Percentiles rank a stretch among this genome's conserved stretches.
Evolutionary conservation across 2,329 filamentous ascomycete genomes (phyloP).

Genomic region (Pestalotiopsis sp.): DNA sequence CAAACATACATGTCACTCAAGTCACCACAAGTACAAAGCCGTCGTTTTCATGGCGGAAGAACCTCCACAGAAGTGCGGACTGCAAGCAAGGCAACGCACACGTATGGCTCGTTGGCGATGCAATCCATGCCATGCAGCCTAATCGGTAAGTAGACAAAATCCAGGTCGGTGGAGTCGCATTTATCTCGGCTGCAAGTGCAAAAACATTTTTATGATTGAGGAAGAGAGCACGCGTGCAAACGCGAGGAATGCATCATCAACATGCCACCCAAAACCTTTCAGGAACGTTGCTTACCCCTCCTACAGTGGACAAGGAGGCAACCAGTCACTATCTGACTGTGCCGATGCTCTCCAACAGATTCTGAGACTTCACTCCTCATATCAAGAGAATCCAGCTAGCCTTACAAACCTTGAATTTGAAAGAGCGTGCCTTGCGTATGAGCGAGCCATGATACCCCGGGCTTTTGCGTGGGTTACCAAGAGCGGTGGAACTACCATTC

Average conservation of each 20-base stretch:
- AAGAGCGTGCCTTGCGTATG: neutral
- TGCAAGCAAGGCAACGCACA: neutral
- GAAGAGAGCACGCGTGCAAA: neutral
- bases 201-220: neutral
- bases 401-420: neutral
- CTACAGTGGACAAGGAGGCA: neutral
- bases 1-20: neutral
- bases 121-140: neutral
- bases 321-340: neutral
- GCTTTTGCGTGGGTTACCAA: neutral
- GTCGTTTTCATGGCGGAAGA: neutral
- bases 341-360: neutral
- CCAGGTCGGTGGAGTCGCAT: neutral
- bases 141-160: neutral
- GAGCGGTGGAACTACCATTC: neutral
- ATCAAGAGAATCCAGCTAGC: neutral
- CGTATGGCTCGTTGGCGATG: neutral
- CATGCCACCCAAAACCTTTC: neutral
- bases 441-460: neutral
- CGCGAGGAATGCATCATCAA: neutral
- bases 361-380: neutral
- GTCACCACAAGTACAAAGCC: neutral
- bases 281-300: neutral
- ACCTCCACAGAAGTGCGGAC: neutral
- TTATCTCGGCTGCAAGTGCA: neutral